These are phyloP conservation scores for Mucor lusitanicus DNA, from an alignment of 371 early-diverging fungal genomes.

Conservation along the genomic window DNA sequence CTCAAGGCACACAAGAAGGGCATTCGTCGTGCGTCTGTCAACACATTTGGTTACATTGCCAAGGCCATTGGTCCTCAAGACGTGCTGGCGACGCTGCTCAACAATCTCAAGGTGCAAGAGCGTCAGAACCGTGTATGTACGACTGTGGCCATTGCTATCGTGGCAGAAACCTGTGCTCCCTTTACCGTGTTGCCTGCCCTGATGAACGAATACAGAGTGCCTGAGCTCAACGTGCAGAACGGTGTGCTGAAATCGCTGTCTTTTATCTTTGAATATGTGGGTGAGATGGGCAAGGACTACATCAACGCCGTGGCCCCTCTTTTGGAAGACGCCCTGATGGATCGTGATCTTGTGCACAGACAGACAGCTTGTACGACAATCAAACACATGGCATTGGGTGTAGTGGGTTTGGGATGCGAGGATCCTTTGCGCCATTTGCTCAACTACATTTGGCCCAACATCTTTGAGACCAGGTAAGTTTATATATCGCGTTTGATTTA, in stretches of 20 bases:
- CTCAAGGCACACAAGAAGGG: constrained; percentile 95
- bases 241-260: constrained; percentile 95
- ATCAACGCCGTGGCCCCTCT: constrained; percentile 95
- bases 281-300: constrained; percentile 95
- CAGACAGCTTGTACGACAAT: constrained; percentile 96
- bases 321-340: constrained; percentile 96
- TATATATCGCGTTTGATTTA: neutral
- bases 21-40: constrained; percentile 94
- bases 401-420: constrained; percentile 91
- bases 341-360: constrained; percentile 96
- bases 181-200: constrained; percentile 97
- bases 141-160: constrained; percentile 95
- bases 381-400: constrained; percentile 91
- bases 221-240: constrained; percentile 97
- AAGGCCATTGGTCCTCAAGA: constrained; percentile 99
- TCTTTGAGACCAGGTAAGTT: constrained; percentile 85
- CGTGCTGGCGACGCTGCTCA: constrained; percentile 94
- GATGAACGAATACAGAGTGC: constrained; percentile 98
- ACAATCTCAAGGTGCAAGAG: constrained; percentile 97
- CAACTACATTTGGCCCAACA: constrained; percentile 97
- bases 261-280: constrained; percentile 97
- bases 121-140: constrained; percentile 98
- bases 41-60: constrained; percentile 98
- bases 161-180: constrained; percentile 92
- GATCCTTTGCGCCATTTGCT: constrained; percentile 92